Conservation (phyloP, 208 protist genomes). For the Tritrichomonas musculus region DNA sequence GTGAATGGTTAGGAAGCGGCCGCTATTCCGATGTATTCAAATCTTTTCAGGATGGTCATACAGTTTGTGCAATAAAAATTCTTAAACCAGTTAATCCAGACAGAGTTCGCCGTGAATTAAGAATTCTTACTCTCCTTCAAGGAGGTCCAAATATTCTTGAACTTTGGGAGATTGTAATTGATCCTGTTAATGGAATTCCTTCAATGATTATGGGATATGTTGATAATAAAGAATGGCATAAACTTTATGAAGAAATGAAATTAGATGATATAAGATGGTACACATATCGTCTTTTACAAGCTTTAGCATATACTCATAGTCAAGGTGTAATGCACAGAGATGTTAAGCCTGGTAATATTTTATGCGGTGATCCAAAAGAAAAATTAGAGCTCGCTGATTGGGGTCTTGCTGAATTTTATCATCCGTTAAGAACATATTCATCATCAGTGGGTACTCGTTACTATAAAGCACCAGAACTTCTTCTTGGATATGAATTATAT, state of each 20-base stretch:
- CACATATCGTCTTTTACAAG: not conserved
- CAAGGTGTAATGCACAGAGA: conserved; percentile 30
- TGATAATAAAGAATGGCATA: not conserved
- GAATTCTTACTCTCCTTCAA: not conserved
- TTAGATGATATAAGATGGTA: not conserved
- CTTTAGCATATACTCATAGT: not conserved
- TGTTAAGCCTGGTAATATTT: conserved; percentile 22
- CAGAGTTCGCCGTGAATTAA: not conserved
- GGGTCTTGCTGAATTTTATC: conserved; percentile 29
- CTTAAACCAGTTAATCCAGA: conserved; percentile 27
- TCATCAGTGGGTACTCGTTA: not conserved
- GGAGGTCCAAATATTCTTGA: not conserved
- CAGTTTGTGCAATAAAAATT: not conserved
- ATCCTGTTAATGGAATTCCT: not conserved
- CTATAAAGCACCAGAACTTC: conserved; percentile 21
- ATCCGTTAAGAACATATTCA: not conserved
- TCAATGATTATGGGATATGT: not conserved
- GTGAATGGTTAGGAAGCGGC: not conserved
- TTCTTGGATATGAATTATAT: conserved; percentile 5
- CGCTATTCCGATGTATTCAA: not conserved
- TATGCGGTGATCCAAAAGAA: not conserved
- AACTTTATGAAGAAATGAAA: not conserved
- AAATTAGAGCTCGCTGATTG: not conserved
- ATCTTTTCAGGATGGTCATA: not conserved
- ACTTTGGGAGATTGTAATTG: not conserved